Percentiles rank a stretch among this genome's conserved stretches.
These are phyloP conservation scores for Tremellales sp. DNA, from an alignment of 1,284 basidiomycete species.

Conservation along the genomic window DNA sequence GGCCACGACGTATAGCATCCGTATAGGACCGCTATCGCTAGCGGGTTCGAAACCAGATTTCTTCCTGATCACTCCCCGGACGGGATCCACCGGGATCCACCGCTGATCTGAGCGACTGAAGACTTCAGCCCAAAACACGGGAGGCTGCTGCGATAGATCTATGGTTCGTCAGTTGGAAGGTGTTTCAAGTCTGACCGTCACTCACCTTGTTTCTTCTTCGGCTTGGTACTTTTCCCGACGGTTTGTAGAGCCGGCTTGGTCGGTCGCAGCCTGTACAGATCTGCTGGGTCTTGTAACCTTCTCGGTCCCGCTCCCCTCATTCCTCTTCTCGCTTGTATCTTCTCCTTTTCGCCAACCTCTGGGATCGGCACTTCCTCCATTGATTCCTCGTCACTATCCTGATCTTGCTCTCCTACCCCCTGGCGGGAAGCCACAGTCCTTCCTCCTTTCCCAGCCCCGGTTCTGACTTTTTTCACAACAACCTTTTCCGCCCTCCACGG, in stretches of 20 bases:
- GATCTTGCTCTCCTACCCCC: slow-evolving; percentile 35
- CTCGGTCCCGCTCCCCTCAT: slow-evolving; percentile 36
- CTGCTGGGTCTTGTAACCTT: slow-evolving; percentile 34
- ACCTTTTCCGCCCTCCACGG: slow-evolving; percentile 63
- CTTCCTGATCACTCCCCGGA: slow-evolving; percentile 74
- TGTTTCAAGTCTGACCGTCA: neutral
- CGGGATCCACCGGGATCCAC: slow-evolving; percentile 91
- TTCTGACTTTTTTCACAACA: slow-evolving; percentile 34
- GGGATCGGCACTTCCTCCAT: slow-evolving; percentile 48
- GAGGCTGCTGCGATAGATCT: slow-evolving; percentile 56
- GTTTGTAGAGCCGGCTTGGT: slow-evolving; percentile 24
- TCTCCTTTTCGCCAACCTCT: slow-evolving; percentile 10
- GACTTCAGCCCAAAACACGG: slow-evolving; percentile 96
- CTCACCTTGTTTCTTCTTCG: slow-evolving; percentile 38
- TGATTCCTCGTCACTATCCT: slow-evolving; percentile 38
- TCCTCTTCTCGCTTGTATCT: slow-evolving; percentile 43
- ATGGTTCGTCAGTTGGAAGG: neutral
- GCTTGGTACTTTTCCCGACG: slow-evolving; percentile 18
- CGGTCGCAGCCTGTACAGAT: slow-evolving; percentile 37
- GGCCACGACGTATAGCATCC: slow-evolving; percentile 88
- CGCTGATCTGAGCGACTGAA: slow-evolving; percentile 86
- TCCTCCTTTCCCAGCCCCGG: slow-evolving; percentile 29
- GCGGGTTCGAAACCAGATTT: slow-evolving; percentile 77
- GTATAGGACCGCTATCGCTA: slow-evolving; percentile 60
- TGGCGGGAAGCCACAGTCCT: slow-evolving; percentile 30